These are phyloP conservation scores for Erigeron philadelphicus DNA, from an alignment of 140 eudicot genomes.

Conservation along the genomic window DNA sequence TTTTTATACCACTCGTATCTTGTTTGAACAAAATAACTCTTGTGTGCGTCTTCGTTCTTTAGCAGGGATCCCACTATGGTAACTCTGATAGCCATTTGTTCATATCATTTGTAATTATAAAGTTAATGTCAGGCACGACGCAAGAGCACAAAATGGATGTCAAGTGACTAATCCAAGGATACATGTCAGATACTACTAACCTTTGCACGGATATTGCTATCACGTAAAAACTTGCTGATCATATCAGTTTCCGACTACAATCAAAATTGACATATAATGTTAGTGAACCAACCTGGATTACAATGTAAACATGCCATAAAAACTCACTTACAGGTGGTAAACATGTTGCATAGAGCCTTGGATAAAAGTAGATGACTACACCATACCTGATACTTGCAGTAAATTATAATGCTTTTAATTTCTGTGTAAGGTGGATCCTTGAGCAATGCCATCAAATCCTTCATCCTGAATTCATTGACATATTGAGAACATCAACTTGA, in stretches of 20 bases:
- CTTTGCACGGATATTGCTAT: constrained; percentile 80
- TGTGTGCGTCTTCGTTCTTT: constrained; percentile 90
- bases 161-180: constrained; percentile 1
- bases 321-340: neutral
- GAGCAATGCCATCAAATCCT: constrained; percentile 65
- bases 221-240: constrained; percentile 77
- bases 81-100: constrained; percentile 50
- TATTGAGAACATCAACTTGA: constrained; percentile 15
- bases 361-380: too few relatives aligned
- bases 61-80: constrained; percentile 80
- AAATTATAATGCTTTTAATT: constrained; percentile 78
- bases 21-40: constrained; percentile 76
- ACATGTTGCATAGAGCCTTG: neutral
- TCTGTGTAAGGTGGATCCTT: constrained; percentile 64
- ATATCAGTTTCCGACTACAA: constrained; percentile 79
- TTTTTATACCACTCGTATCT: constrained; percentile 70
- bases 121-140: constrained; percentile 14
- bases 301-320: neutral
- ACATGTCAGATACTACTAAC: constrained; percentile 34
- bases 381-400: constrained; percentile 92
- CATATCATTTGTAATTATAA: neutral
- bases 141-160: neutral
- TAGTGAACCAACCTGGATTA: constrained; percentile 15
- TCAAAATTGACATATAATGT: constrained; percentile 8
- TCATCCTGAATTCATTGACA: constrained; percentile 49